Evolutionary conservation across 2,329 filamentous ascomycete species (phyloP), one percentile per base, ranked within the genome.

Genomic region (Elsinoe necatrix): DNA sequence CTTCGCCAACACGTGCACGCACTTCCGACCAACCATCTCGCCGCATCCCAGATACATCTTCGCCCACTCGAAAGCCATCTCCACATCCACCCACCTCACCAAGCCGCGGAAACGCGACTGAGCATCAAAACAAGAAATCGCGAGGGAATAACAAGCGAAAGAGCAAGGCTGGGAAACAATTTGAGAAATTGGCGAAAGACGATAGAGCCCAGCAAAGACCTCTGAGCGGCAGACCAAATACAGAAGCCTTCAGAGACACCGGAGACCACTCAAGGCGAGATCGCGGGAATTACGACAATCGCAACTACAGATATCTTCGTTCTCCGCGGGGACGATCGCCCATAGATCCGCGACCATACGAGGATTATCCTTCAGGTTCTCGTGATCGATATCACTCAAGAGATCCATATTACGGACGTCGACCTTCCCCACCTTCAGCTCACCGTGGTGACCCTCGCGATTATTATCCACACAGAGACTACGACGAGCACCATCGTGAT

Each of bases 401-500:
- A n/a, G 51, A 55, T 20, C 37, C 29, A 9, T 50, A 59, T 35
- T 56, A 59, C 39, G 34, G 54, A 41, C 51, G 56, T 27, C 14
- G 58, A 47, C 51, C 43, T 35, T 52, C 57, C 14, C 59, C 59
- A 5, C 55, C 59, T 4, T 47, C 57, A 2, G 45, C 27, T 9
- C 50, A 23, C 14, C 18, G 34, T 42, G 42, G 43, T 42, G 48
- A 47, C 14, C 45, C 55, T 27, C 56, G 59, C 37, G 34, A 34
- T n/a, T 48, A 47, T 20, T 25, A 35, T 16, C 56, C 59, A 16
- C 48, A 39, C 9, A 50, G 54, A 18, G 50, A 57, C 21, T 42
- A 57, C 25, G 57, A 59, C 12, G 56, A 55, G 20, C 54, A 51
- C 41, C 37, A 59, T 34, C 55, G 55, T 16, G 34, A 50, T 43